These are phyloP conservation scores for Ogataea angusta DNA, from an alignment of 805 yeast genomes.

Conservation along the genomic window DNA sequence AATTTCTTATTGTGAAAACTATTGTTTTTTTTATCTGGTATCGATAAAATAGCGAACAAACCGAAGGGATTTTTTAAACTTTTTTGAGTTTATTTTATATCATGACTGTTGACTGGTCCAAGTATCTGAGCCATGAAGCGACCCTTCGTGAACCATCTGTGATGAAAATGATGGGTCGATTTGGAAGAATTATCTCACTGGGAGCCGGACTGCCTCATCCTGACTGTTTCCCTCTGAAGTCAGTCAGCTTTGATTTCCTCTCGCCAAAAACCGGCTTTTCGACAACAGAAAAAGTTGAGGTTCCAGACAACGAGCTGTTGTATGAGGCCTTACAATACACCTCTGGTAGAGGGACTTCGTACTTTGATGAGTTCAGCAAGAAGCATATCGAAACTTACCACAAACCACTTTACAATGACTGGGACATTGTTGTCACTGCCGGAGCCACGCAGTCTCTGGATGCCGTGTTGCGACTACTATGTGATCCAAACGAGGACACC, in stretches of 20 bases:
- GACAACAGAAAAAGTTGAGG: constrained; percentile 23
- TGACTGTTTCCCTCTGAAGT: constrained; percentile 47
- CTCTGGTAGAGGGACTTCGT: constrained; percentile 45
- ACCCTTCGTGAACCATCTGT: constrained; percentile 28
- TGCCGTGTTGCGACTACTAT: constrained; percentile 71
- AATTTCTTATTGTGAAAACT: neutral
- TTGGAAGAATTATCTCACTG: constrained; percentile 40
- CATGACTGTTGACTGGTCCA: constrained; percentile 29
- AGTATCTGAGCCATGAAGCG: constrained; percentile 28
- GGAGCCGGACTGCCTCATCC: constrained; percentile 60
- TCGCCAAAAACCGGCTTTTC: constrained; percentile 43
- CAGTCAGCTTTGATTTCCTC: constrained; percentile 26
- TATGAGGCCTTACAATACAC: constrained; percentile 53
- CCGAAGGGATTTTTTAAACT: neutral
- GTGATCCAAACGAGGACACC: constrained; percentile 70
- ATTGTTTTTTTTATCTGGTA: neutral
- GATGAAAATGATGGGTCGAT: constrained; percentile 24
- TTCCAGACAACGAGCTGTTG: constrained; percentile 29
- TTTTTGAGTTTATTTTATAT: neutral
- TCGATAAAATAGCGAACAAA: neutral
- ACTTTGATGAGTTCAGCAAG: constrained; percentile 38
- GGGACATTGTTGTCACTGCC: constrained; percentile 67
- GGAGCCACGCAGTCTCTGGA: constrained; percentile 96
- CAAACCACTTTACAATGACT: constrained; percentile 48
- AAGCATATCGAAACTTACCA: constrained; percentile 44